Base-by-base conservation (phyloP, 805 yeast genomes). In the Scheffersomyces coipomensis region DNA sequence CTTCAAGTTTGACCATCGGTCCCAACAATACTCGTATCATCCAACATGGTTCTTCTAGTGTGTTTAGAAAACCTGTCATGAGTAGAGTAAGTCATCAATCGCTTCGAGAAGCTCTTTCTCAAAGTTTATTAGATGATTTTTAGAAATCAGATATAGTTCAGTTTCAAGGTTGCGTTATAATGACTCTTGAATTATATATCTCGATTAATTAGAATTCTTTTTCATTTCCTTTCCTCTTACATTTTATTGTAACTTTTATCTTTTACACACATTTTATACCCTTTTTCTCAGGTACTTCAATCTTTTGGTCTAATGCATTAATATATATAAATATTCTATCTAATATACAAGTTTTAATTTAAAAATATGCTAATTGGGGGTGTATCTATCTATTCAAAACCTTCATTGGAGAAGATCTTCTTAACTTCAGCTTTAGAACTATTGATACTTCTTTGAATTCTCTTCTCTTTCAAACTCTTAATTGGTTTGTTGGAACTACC, bases 1-100 rank as follows among this genome's bases (percentile, higher is more conserved):
- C 64, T 47, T 71, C 79, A 3, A 60, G 65, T 5, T 46, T 74
- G 38, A 62, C 58, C 4, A 58, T 75, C 10, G 69, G 72, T 11
- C 70, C 69, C 7, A 71, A 73, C 39, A 68, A 68, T 26, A 60
- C 68, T 4, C 58, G 54, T 38, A 60, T 65, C 5, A 56, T 73
- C 16, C 57, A 63, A 17, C 78, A 76, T 47, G 79, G 79, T 0
- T 61, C 60, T 17, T 60, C 64, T 3, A 64, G 74, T 1, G 55
- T 53, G 4, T 58, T 67, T 42, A 59, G 60, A 37, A 58, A 51
- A 27, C 68, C 70, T 5, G 41, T 64, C 7, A 46, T 63, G 11
- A 57, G 71, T 10, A 59, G 70, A 33, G 66, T 76, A 21, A 75
- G 78, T 42, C 76, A 67, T 46, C 62, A 67, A n/a, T 73, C 77